A percentile compares a stretch with the other conserved stretches of the same genome.
These are phyloP conservation scores for Piper betle DNA, from an alignment of 164 flowering plant genomes.

Conservation along the genomic window DNA sequence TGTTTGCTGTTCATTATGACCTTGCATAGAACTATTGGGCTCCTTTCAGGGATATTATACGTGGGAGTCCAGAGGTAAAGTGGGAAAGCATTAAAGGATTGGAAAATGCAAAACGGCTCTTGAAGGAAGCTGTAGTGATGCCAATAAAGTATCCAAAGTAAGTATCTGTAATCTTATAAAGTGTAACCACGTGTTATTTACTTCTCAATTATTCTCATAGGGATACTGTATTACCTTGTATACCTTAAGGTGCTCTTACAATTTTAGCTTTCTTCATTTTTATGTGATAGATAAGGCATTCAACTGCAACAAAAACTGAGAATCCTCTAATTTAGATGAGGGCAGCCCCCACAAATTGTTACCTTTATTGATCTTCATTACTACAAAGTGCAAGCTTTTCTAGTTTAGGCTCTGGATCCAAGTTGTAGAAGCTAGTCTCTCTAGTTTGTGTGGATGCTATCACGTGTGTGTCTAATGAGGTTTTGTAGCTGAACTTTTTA, in stretches of 20 bases:
- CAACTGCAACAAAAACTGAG: background rate
- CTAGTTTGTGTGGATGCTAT: no score
- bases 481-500: no score
- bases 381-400: no score
- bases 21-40: background rate
- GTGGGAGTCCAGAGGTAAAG: slow-evolving; percentile 92
- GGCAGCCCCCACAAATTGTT: no score
- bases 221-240: background rate
- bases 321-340: background rate
- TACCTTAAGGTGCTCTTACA: no score
- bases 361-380: no score
- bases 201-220: no score
- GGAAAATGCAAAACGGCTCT: slow-evolving; percentile 82
- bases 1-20: background rate
- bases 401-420: no score
- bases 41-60: slow-evolving; percentile 69
- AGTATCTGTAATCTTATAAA: slow-evolving; percentile 10
- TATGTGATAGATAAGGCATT: background rate
- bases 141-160: slow-evolving; percentile 99
- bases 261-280: no score
- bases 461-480: no score
- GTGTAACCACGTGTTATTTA: background rate
- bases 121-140: slow-evolving; percentile 99
- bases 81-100: slow-evolving; percentile 98
- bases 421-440: no score